Base-by-base conservation (phyloP, 1,284 basidiomycete species). In the Tremellales sp. region DNA sequence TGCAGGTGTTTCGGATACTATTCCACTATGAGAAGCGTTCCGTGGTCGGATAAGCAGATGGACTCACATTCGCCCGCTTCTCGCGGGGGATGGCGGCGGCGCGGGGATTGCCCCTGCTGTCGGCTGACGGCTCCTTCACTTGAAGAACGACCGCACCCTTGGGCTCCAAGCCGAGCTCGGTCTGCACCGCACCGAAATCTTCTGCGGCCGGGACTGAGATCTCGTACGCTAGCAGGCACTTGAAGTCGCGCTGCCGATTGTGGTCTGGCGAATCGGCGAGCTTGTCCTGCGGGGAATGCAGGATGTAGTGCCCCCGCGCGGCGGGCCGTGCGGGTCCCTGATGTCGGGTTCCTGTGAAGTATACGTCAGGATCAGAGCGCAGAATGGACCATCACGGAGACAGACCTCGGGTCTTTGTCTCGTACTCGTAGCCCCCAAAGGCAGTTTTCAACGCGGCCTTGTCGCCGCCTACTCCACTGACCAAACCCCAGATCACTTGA, bases 331-430 rank as follows among this genome's bases (percentile, higher is more conserved):
- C 78, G 1, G 79, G 72, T 3, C 70, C 76, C 51, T 81, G 76
- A 51, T 82, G 79, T 14, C 83, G 74, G 1, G 51, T 57, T 10
- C 63, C 63, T 63, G 29, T 12, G 18, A 26, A 28, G 32, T 25
- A 7, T 5, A n/a, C 8, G 25, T 36, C 5, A 22, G 12, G 3
- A 35, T 43, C 22, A 16, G 22, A 36, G 18, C n/a, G 7, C 7
- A 8, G 34, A 21, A 3, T 33, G 9, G 12, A 18, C 6, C 8
- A 9, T 13, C 4, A 26, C n/a, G 38, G 5, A 4, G 13, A 47
- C 7, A 74, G 72, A 40, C 81, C 81, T 68, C 75, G 70, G 4
- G 81, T 85, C 65, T 83, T 83, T 0, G 83, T 85, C 58, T 84
- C 79, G 55, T 83, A 83, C 3, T 72, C 73, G 58, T 77, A 79